phyloP scores from a whole-genome alignment of 495 filamentous ascomycete species.

The Chaetomidium leptoderma region DNA sequence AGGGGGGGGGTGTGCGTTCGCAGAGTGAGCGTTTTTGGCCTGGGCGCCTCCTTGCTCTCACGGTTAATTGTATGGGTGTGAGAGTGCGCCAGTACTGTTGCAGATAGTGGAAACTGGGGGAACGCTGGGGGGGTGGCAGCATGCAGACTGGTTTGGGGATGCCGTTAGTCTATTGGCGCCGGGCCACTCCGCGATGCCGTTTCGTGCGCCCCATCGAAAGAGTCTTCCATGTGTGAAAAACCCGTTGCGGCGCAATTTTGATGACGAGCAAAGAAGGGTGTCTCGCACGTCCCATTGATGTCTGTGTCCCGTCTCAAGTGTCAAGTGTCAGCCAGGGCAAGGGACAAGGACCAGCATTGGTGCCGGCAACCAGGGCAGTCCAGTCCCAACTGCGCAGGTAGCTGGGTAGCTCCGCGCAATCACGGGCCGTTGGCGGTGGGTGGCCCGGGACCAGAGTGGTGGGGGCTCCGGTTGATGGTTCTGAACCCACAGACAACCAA shows the following conservation, averaged over 20 bases:
- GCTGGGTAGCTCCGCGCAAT: too few species aligned
- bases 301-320: conserved; percentile 23
- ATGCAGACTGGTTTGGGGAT: conserved; percentile 12
- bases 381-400: too few species aligned
- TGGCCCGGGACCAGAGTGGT: neutral
- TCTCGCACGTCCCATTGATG: conserved; percentile 11
- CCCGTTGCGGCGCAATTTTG: conserved; percentile 27
- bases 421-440: neutral
- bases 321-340: conserved; percentile 9
- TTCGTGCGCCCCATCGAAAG: conserved; percentile 15
- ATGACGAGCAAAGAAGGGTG: conserved; percentile 19
- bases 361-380: conserved; percentile 16
- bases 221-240: conserved; percentile 8
- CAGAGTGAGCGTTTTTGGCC: conserved; percentile 22
- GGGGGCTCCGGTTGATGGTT: neutral
- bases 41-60: conserved; percentile 23
- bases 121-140: conserved; percentile 2
- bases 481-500: neutral
- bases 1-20: too few species aligned
- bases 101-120: conserved; percentile 14
- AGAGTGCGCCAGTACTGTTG: conserved; percentile 24
- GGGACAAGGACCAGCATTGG: conserved; percentile 9
- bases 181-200: conserved; percentile 9
- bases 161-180: conserved; percentile 14
- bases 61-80: conserved; percentile 29